These are phyloP conservation scores for Berkeleyomyces rouxiae DNA, from an alignment of 2,329 filamentous ascomycete species.

Conservation along the genomic window DNA sequence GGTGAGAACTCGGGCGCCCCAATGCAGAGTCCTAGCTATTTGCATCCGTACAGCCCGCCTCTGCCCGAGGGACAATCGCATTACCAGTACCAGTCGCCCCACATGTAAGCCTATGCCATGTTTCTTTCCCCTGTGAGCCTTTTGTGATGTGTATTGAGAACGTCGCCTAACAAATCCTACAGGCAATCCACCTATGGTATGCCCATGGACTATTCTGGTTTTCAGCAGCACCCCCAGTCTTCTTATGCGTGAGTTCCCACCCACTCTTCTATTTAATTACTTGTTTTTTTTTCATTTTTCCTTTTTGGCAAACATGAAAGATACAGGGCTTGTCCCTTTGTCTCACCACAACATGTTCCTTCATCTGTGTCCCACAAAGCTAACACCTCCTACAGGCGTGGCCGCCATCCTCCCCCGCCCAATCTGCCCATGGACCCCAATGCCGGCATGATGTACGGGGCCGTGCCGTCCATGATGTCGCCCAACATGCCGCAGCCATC, in stretches of 20 bases:
- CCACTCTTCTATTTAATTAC: constrained; percentile 8
- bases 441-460: constrained; percentile 11
- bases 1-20: constrained; percentile 29
- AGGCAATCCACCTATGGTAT: constrained; percentile 9
- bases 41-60: constrained; percentile 34
- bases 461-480: constrained; percentile 13
- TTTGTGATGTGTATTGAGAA: constrained; percentile 7
- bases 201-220: constrained; percentile 15
- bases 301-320: no score
- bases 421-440: constrained; percentile 9
- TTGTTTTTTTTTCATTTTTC: neutral
- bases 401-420: constrained; percentile 6
- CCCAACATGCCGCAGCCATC: constrained; percentile 10
- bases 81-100: constrained; percentile 11
- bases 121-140: constrained; percentile 16
- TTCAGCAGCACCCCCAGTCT: constrained; percentile 24
- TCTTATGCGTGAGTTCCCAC: constrained; percentile 27
- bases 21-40: constrained; percentile 27
- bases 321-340: neutral
- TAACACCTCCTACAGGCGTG: constrained; percentile 15
- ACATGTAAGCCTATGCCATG: constrained; percentile 3
- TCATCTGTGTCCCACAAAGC: constrained; percentile 22
- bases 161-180: neutral
- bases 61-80: constrained; percentile 27
- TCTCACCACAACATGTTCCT: constrained; percentile 12